Base-by-base conservation (phyloP, 177 flowering plant genomes). In the Tripterygium wilfordii region DNA sequence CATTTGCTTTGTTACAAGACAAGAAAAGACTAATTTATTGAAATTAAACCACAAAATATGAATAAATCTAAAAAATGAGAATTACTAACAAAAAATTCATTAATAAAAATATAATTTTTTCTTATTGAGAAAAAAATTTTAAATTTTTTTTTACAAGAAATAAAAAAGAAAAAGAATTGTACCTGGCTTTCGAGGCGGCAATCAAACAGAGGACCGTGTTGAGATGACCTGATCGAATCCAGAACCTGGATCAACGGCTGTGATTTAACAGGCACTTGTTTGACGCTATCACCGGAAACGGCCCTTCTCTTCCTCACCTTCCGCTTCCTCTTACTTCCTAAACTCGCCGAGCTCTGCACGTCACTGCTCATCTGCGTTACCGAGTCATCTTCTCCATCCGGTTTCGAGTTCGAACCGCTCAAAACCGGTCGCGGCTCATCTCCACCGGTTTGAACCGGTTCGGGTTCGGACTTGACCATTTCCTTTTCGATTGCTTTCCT, bases 281-380 rank as follows among this genome's bases (percentile, higher is more conserved):
- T 15, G 10, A 16, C 21, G 6, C 15, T 14, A 19, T 60, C 60
- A n/a, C 65, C 73, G 10, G 60, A 39, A 13, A 49, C 22, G 6
- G 28, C 59, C 51, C 51, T 53, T 35, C 50, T 54, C 50, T 69
- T 64, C 24, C 64, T 62, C 15, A 35, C 14, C 16, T 46, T 46
- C 38, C 41, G 37, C 24, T 52, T 57, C 49, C 52, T 56, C 51
- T 56, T 72, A 59, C 44, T 63, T 52, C 83, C 63, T 51, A 72
- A 48, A 45, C 83, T 82, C n/a, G 79, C 85, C 20, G 90, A 75
- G 62, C 96, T 85, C 48, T 79, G 88, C 39, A 78, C 96, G 46
- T 82, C 96, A 12, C 82, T 61, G 5, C 74, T 67, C 35, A 78
- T 69, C 63, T 75, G 75, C n/a, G 70, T 73, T 38, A 45, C 71